These are phyloP conservation scores for Xylaria sp. DNA, from an alignment of 2,329 filamentous ascomycete species.

Conservation along the genomic window DNA sequence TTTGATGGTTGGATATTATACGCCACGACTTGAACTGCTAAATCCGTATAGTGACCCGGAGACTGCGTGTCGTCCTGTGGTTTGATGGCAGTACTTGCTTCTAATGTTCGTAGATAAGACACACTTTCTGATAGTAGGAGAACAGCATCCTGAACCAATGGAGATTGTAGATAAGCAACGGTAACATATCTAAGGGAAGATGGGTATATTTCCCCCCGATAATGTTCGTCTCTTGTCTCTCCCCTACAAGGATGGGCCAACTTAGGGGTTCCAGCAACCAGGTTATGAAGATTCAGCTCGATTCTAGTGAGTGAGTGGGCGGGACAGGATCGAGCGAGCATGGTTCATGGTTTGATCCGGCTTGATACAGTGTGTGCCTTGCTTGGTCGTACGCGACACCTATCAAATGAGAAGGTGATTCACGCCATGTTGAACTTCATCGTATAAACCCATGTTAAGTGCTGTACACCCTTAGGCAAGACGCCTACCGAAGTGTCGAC, in stretches of 20 bases:
- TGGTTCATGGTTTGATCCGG: not conserved
- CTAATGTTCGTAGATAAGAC: not conserved
- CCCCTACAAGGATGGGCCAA: conserved; percentile 11
- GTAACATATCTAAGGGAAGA: not conserved
- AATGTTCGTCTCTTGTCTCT: not conserved
- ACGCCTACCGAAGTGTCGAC: not conserved
- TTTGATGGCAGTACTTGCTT: conserved; percentile 4
- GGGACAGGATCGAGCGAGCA: not conserved
- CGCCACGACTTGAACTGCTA: not conserved
- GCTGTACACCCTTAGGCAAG: not conserved
- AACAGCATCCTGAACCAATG: not conserved
- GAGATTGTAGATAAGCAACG: not conserved
- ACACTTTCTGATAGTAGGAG: not conserved
- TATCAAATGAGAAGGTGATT: not conserved
- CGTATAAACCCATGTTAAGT: not conserved
- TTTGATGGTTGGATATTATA: conserved; percentile 1
- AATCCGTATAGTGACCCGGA: not conserved
- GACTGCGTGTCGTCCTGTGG: not conserved
- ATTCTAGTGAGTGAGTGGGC: not conserved
- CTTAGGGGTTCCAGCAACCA: conserved; percentile 27
- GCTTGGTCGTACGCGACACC: not conserved
- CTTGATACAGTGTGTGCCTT: conserved; percentile 18
- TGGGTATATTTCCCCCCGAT: not conserved
- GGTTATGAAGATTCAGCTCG: conserved; percentile 23
- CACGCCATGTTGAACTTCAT: not conserved